Conservation (phyloP, 176 grass and related monocot genomes). For the Otatea glauca region DNA sequence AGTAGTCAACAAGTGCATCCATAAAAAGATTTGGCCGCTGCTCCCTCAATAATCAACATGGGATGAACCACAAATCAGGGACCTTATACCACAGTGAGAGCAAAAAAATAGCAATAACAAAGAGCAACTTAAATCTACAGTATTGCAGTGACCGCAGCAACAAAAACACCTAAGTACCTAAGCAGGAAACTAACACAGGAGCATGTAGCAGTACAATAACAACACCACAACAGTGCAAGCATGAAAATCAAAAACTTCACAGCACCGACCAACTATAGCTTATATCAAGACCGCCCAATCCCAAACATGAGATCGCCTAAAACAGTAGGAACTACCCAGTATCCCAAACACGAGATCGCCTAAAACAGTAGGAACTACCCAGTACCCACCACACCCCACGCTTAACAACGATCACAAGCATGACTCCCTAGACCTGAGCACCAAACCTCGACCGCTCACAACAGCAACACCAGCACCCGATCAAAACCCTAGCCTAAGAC, state of each 20-base stretch:
- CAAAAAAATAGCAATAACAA: not conserved
- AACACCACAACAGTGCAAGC: not conserved
- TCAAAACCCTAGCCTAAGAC: slow-evolving; percentile 47
- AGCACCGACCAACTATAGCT: not conserved
- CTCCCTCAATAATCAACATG: slow-evolving; percentile 1
- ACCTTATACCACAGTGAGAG: not conserved
- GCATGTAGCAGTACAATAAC: not conserved
- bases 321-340: slow-evolving; percentile 25
- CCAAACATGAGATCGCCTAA: slow-evolving; percentile 10
- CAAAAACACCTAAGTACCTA: not conserved
- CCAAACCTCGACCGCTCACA: not conserved
- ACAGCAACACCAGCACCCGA: slow-evolving; percentile 6
- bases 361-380: slow-evolving; percentile 16
- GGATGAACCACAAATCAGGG: not conserved
- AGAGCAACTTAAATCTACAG: not conserved
- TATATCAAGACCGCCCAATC: not conserved
- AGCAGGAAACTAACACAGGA: not conserved
- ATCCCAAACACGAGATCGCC: slow-evolving; percentile 8
- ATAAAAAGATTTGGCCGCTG: not conserved
- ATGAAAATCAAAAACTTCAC: not conserved
- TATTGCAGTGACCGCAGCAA: not conserved
- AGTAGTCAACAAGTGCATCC: not conserved
- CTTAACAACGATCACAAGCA: slow-evolving; percentile 22
- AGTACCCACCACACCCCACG: not conserved
- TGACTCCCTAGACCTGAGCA: slow-evolving; percentile 4